phyloP scores from a whole-genome alignment of 139 green algal species.

The Asterochloris erici region DNA sequence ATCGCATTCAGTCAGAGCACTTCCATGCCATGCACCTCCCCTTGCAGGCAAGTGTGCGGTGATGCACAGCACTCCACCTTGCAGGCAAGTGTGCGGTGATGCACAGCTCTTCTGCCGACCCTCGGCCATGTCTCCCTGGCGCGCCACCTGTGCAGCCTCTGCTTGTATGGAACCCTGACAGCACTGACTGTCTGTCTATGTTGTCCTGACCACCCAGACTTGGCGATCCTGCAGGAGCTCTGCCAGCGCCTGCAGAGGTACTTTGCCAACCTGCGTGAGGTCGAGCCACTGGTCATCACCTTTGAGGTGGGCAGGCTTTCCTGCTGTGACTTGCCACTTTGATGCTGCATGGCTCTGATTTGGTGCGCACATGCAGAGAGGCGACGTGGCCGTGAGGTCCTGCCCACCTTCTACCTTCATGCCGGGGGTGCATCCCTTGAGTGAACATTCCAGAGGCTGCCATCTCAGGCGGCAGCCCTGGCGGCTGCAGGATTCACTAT shows the following conservation, averaged over 20 bases:
- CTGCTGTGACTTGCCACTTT: no score
- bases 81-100: constrained; percentile 1
- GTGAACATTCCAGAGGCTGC: background rate
- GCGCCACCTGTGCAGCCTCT: background rate
- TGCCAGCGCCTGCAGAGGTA: constrained; percentile 7
- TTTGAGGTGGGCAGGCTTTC: background rate
- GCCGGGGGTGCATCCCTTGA: background rate
- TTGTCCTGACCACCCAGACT: no score
- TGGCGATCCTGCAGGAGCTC: constrained; percentile 4
- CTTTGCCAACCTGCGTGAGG: background rate
- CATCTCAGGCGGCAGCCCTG: background rate
- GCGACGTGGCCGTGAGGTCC: background rate
- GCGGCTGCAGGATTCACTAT: background rate
- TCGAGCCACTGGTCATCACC: background rate
- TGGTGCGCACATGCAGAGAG: background rate
- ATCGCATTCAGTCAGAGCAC: constrained; percentile 7
- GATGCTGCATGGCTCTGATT: background rate
- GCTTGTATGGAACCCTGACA: background rate
- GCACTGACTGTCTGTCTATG: background rate
- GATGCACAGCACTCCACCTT: background rate
- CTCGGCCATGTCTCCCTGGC: no score
- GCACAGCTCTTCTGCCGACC: no score
- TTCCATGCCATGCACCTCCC: constrained; percentile 11
- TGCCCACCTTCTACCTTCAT: background rate
- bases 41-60: background rate